Base-by-base conservation (phyloP, 495 filamentous ascomycete genomes). In the Astrothelium macrocarpum region DNA sequence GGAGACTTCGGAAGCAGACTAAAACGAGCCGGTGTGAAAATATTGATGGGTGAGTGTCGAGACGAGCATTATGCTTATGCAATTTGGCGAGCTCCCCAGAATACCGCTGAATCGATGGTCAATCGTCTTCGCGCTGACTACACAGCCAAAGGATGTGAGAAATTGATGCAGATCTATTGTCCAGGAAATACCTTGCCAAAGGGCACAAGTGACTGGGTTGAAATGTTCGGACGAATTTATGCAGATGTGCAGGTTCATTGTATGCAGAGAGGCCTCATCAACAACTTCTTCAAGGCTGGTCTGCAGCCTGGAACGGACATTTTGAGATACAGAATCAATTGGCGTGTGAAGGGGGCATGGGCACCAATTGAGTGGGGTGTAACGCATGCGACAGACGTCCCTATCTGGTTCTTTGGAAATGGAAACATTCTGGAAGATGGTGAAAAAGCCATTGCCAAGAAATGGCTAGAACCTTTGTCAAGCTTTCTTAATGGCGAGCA, bases 391-490 rank as follows among this genome's bases (percentile, higher is more conserved):
- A 80, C 80, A 1, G 82, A 85, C 67, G 77, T 80, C 72, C 71
- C 77, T 58, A 74, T 83, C 25, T 85, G 82, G 82, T 80, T 84
- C 61, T 83, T 78, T 78, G 82, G 82, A 0, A 79, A 79, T 66
- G 80, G 80, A 23, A 67, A 73, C 46, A 36, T 62, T 0, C 53
- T 85, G 7, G 70, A 65, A 14, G 61, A 65, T 11, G 45, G 64
- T 53, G 82, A 85, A 72, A 80, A 80, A 70, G 58, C n/a, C 23
- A 28, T 78, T 14, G 66, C 79, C 5, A 63, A 68, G 36, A 65
- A 63, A 29, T 75, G 81, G 59, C 71, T 81, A 46, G 75, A 72
- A 2, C 78, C 78, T 31, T 72, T 82, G 42, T 70, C 66, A 5
- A 64, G 65, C 43, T 85, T 83, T 70, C 70, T 84, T 2, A 66